phyloP scores from a whole-genome alignment of 768 basidiomycete genomes.

The Suillus cothurnatus region DNA sequence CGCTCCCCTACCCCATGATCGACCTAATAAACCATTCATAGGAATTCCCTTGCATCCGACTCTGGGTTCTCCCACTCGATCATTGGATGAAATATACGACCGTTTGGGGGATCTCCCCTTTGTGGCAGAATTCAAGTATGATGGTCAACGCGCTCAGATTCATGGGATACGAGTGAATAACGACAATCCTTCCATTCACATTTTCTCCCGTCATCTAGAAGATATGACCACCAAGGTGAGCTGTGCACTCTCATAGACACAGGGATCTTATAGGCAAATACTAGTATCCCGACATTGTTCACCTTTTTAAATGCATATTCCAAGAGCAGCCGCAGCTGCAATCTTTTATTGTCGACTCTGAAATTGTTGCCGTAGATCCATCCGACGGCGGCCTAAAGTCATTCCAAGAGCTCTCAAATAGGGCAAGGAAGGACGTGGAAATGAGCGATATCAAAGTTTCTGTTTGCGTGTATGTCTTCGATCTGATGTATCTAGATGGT shows the following conservation, averaged over 20 bases:
- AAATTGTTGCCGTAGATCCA: constrained; percentile 83
- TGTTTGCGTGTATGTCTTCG: constrained; percentile 87
- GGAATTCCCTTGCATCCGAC: constrained; percentile 86
- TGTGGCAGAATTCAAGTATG: constrained; percentile 89
- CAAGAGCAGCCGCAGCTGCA: constrained; percentile 39
- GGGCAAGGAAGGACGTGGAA: constrained; percentile 82
- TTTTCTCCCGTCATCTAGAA: constrained; percentile 90
- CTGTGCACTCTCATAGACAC: constrained; percentile 5
- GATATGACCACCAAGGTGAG: constrained; percentile 87
- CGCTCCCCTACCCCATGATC: constrained; percentile 4
- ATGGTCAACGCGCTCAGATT: constrained; percentile 86
- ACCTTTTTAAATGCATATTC: constrained; percentile 56
- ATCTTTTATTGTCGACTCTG: constrained; percentile 83
- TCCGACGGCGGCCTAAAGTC: constrained; percentile 62
- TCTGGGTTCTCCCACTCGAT: constrained; percentile 84
- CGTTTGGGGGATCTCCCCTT: constrained; percentile 68
- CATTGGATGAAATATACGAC: constrained; percentile 81
- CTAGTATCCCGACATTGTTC: constrained; percentile 83
- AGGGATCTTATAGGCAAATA: constrained; percentile 16
- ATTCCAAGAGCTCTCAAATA: constrained; percentile 86
- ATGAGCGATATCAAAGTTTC: constrained; percentile 73
- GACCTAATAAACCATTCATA: constrained; percentile 26
- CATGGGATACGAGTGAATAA: constrained; percentile 46
- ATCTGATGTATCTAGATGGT: constrained; percentile 84
- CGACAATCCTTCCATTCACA: constrained; percentile 44